These are phyloP conservation scores for Dimocarpus longan DNA, from an alignment of 345 rosid species.

Conservation along the genomic window DNA sequence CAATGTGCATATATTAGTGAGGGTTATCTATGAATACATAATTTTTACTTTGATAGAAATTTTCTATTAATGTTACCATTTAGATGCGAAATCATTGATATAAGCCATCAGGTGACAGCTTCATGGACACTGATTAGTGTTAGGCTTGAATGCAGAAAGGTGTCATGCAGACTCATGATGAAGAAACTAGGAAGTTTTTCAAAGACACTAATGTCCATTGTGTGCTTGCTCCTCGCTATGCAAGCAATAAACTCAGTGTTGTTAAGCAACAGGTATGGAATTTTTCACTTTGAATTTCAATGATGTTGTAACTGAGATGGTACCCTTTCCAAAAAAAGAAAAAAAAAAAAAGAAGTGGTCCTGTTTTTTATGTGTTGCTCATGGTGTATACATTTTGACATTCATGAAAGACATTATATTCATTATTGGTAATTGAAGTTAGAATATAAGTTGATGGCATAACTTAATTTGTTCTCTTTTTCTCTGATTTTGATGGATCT, in stretches of 20 bases:
- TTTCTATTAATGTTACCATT: too few relatives aligned
- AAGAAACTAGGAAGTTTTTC: constrained; percentile 67
- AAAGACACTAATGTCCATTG: constrained; percentile 58
- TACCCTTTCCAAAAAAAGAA: too few relatives aligned
- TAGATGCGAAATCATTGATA: too few relatives aligned
- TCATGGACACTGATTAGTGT: constrained; percentile 19
- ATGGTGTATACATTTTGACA: background rate
- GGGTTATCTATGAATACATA: too few relatives aligned
- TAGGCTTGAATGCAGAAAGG: constrained; percentile 51
- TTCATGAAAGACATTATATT: constrained; percentile 12
- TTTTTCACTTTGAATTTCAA: constrained; percentile 14
- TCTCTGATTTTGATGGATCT: constrained; percentile 24
- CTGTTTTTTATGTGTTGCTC: background rate
- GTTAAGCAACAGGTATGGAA: constrained; percentile 66
- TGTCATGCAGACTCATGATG: constrained; percentile 82
- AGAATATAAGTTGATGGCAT: background rate
- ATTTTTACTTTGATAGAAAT: too few relatives aligned
- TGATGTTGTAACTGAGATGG: constrained; percentile 2
- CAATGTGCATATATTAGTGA: background rate
- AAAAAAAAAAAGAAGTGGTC: too few relatives aligned
- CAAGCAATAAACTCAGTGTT: constrained; percentile 68
- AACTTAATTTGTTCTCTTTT: constrained; percentile 15
- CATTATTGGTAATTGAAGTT: background rate
- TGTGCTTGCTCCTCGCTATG: constrained; percentile 74
- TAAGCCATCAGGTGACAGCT: too few relatives aligned